These are phyloP conservation scores for Zelonia costaricensis DNA, from an alignment of 208 protist species.

Conservation along the genomic window DNA sequence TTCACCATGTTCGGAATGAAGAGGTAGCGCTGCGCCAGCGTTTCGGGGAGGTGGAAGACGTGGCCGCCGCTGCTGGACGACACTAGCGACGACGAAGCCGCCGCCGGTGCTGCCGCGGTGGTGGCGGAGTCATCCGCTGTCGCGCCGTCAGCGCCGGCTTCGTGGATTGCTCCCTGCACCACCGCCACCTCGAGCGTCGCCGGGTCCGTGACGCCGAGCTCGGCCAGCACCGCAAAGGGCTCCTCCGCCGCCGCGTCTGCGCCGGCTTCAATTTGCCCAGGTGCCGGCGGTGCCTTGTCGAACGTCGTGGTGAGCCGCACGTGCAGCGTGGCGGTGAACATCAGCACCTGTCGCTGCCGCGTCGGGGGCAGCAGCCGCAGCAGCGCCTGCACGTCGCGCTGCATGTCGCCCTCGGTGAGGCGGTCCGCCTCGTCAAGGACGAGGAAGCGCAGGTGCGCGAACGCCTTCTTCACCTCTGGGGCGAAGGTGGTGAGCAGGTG, in stretches of 20 bases:
- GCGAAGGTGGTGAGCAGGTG: slow-evolving; percentile 58
- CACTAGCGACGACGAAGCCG: background rate
- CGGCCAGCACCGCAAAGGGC: slow-evolving; percentile 24
- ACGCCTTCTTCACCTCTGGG: slow-evolving; percentile 52
- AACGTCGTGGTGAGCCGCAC: slow-evolving; percentile 41
- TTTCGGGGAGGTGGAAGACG: slow-evolving; percentile 40
- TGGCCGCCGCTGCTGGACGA: background rate
- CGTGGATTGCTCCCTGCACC: slow-evolving; percentile 11
- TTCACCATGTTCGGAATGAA: slow-evolving; percentile 89
- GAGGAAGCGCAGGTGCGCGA: slow-evolving; percentile 74
- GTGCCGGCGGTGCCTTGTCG: background rate
- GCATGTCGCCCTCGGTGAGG: slow-evolving; percentile 77
- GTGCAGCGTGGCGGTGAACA: slow-evolving; percentile 85
- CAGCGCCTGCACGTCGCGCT: slow-evolving; percentile 46
- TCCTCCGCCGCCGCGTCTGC: background rate
- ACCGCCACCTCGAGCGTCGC: slow-evolving; percentile 31
- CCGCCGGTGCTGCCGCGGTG: background rate
- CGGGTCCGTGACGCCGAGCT: slow-evolving; percentile 41
- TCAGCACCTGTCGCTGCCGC: slow-evolving; percentile 44
- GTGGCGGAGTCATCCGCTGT: background rate
- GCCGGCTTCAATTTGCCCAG: background rate
- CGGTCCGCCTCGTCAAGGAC: slow-evolving; percentile 90
- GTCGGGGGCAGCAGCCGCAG: slow-evolving; percentile 40
- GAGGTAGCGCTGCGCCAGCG: slow-evolving; percentile 60
- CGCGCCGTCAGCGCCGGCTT: background rate